Evolutionary conservation across 352 stramenopile genomes (phyloP), one percentile per base, ranked within the genome.

Genomic region (Phytopythium vexans): DNA sequence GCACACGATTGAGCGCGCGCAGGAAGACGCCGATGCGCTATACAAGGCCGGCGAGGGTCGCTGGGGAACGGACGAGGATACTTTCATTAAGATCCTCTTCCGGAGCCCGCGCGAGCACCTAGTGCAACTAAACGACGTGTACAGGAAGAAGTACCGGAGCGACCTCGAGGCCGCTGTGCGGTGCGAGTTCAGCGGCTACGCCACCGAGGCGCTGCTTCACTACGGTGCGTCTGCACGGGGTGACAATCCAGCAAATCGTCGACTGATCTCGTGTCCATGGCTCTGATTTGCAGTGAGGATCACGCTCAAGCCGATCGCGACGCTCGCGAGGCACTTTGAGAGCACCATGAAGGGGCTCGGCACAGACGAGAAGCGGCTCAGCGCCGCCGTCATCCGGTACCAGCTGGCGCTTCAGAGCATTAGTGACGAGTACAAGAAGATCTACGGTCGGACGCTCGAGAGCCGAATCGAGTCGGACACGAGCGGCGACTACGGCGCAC

Each of bases 1-100:
- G 56, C 77, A 92, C 67, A 92, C 78, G 41, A 67, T 66, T 10
- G 72, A 71, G 32, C 68, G 66, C 34, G 79, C 79, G 6, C 70
- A 88, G 40, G 43, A 68, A 11, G 67, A 90, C 44, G 79, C 79
- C 34, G 65, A 84, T 42, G 70, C 66, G 44, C 64, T 92, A 31
- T 89, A 88, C 65, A 75, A 88, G 36, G 79, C 79, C 8, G 82
- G 82, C 12, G 66, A 89, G 58, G 79, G 79, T 37, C 81, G 77
- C 50, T 89, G 74, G 82, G 79, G 79, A 33, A 92, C 82, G 27
- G 82, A 90, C 32, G 82, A 92, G 47, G 74, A 66, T 21, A 69
- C 71, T 2, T 91, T 91, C 60, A 61, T 82, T 36, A 74, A 71
- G 16, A 71, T 86, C 49, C 44, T 88, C 15, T 76, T 86, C 54